Conservation (phyloP, 257 asterid species). For the Forsythia viridissima region DNA sequence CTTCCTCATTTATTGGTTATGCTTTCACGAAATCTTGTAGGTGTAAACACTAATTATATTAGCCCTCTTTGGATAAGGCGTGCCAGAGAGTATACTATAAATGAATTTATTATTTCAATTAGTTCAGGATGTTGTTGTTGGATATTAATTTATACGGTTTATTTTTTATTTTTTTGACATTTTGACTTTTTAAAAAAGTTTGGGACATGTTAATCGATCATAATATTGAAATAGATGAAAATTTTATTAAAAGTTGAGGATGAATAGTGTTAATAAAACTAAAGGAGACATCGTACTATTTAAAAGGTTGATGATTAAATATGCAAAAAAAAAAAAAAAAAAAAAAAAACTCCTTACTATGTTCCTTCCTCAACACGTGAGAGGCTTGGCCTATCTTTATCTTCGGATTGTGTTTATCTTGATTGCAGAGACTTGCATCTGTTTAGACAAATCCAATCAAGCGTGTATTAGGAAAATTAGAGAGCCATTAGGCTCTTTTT, state of each 20-base stretch:
- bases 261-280: too few relatives aligned
- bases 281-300: too few relatives aligned
- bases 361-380: neutral
- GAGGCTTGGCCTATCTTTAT: neutral
- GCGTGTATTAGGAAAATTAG: too few relatives aligned
- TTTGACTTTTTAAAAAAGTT: too few relatives aligned
- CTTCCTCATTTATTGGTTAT: conserved; percentile 20
- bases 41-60: conserved; percentile 7
- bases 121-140: neutral
- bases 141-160: neutral
- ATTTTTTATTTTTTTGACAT: too few relatives aligned
- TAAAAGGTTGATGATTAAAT: too few relatives aligned
- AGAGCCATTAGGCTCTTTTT: too few relatives aligned
- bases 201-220: too few relatives aligned
- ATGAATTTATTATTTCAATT: neutral
- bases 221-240: too few relatives aligned
- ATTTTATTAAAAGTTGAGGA: too few relatives aligned
- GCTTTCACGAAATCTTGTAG: neutral
- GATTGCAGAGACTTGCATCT: neutral
- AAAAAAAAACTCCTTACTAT: neutral
- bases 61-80: conserved; percentile 12
- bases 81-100: neutral
- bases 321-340: too few relatives aligned
- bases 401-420: neutral
- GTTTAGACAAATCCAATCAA: neutral